Conservation (phyloP, 768 basidiomycete genomes). For the Omphalotus guepiniiformis region DNA sequence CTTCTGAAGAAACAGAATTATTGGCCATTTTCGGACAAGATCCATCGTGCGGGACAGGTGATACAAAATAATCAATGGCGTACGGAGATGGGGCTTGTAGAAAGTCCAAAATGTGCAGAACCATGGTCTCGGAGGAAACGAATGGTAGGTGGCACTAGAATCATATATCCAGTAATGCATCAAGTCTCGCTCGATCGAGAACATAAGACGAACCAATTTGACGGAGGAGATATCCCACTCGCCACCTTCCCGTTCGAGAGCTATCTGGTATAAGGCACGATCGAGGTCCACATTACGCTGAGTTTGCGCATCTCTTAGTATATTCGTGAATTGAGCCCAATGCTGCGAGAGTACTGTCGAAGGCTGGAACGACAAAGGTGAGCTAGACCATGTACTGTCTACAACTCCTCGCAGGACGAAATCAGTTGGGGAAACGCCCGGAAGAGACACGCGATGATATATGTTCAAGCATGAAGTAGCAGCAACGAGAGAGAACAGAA, state of each 20-base stretch:
- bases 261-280: conserved; percentile 65
- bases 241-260: conserved; percentile 48
- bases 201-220: conserved; percentile 43
- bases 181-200: conserved; percentile 3
- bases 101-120: conserved; percentile 46
- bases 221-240: conserved; percentile 60
- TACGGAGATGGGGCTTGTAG: conserved; percentile 42
- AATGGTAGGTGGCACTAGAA: conserved; percentile 64
- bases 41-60: conserved; percentile 65
- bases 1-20: conserved; percentile 17
- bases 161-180: conserved; percentile 5
- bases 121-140: conserved; percentile 50
- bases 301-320: conserved; percentile 14
- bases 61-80: conserved; percentile 69
- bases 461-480: conserved; percentile 24
- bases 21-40: conserved; percentile 44
- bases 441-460: conserved; percentile 53
- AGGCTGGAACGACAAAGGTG: conserved; percentile 33
- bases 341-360: conserved; percentile 43
- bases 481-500: conserved; percentile 15
- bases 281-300: conserved; percentile 25
- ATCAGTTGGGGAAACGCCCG: conserved; percentile 30
- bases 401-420: conserved; percentile 43
- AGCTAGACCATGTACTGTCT: conserved; percentile 22
- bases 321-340: conserved; percentile 39